Conservation (phyloP, 2,329 filamentous ascomycete species). For the Ophiocordyceps unilateralis region DNA sequence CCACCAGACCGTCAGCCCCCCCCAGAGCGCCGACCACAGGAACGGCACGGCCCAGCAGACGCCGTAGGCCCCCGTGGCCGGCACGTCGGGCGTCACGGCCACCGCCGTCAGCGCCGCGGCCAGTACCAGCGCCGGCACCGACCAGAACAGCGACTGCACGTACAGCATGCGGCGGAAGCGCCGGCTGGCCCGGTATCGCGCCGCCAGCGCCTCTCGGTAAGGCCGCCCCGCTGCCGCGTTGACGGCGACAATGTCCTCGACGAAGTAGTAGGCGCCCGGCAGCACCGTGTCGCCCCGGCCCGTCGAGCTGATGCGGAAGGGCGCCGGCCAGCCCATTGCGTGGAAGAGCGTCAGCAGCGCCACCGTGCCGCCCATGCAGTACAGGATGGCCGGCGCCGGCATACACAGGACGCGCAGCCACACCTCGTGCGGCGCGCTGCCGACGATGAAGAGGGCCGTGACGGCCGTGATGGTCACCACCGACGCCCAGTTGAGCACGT, state of each 20-base stretch:
- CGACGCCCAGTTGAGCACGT: constrained; percentile 29
- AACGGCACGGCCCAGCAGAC: constrained; percentile 23
- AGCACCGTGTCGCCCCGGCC: constrained; percentile 37
- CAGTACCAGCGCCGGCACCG: constrained; percentile 18
- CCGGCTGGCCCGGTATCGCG: constrained; percentile 22
- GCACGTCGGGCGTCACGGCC: constrained; percentile 16
- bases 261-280: constrained; percentile 45
- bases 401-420: constrained; percentile 32
- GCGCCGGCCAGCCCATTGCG: constrained; percentile 25
- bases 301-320: constrained; percentile 47
- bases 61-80: constrained; percentile 18
- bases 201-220: constrained; percentile 22
- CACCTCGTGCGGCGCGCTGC: constrained; percentile 30
- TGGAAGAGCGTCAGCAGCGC: constrained; percentile 18
- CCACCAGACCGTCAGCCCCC: constrained; percentile 15
- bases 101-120: constrained; percentile 19
- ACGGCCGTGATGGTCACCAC: constrained; percentile 29
- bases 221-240: constrained; percentile 39
- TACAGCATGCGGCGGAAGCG: constrained; percentile 23
- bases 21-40: constrained; percentile 18
- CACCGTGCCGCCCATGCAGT: constrained; percentile 25
- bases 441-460: constrained; percentile 31
- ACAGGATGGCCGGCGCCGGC: constrained; percentile 32
- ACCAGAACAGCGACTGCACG: constrained; percentile 23
- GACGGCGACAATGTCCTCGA: constrained; percentile 51